Conservation (phyloP, 1,284 basidiomycete species). For the Marasmius tenuissimus region DNA sequence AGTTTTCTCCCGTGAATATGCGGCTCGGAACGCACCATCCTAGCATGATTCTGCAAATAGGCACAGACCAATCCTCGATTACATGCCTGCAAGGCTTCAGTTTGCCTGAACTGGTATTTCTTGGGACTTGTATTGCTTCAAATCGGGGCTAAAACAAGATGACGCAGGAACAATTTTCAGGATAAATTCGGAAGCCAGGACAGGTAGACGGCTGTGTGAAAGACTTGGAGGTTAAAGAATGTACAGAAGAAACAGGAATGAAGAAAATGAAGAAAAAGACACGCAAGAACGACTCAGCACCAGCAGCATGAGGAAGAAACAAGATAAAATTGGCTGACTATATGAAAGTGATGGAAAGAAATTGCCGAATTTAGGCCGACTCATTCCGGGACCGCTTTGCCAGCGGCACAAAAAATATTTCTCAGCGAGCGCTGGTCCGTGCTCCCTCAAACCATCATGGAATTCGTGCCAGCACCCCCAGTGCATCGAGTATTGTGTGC, state of each 20-base stretch:
- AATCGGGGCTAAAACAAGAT: slow-evolving; percentile 57
- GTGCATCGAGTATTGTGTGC: slow-evolving; percentile 80
- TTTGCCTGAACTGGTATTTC: slow-evolving; percentile 47
- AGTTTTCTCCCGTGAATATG: slow-evolving; percentile 1
- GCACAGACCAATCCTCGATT: slow-evolving; percentile 72
- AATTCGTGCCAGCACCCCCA: slow-evolving; percentile 69
- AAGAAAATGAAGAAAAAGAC: too few species aligned
- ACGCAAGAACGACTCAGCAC: background rate
- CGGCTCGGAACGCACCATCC: slow-evolving; percentile 52
- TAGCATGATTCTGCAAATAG: slow-evolving; percentile 81
- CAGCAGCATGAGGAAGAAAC: too few species aligned
- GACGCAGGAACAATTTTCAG: slow-evolving; percentile 67
- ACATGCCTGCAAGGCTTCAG: slow-evolving; percentile 58
- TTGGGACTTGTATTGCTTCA: slow-evolving; percentile 44
- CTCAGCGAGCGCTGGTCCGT: too few species aligned
- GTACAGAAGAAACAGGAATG: background rate
- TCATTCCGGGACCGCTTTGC: too few species aligned
- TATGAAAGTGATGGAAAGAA: too few species aligned
- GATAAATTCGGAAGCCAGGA: slow-evolving; percentile 66
- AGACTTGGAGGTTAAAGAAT: slow-evolving; percentile 2
- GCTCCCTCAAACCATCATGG: slow-evolving; percentile 46
- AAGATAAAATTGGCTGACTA: too few species aligned
- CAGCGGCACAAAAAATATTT: too few species aligned
- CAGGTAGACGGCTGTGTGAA: slow-evolving; percentile 45
- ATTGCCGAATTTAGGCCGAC: too few species aligned